Conservation (phyloP, 2,329 filamentous ascomycete species). For the Neonectria sp. region DNA sequence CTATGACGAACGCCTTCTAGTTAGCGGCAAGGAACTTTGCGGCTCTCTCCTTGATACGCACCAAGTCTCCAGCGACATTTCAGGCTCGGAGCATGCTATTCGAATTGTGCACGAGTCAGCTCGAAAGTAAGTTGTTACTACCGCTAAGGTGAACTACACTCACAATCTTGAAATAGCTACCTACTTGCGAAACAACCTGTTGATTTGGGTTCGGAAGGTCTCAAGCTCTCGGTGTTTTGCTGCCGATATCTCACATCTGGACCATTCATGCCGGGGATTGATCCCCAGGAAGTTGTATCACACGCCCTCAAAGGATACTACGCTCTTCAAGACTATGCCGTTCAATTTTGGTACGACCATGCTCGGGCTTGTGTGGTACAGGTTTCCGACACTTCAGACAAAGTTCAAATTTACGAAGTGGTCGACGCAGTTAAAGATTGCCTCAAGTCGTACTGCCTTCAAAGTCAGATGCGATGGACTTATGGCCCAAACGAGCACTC, state of each 20-base stretch:
- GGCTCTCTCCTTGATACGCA: slow-evolving; percentile 23
- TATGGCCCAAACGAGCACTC: no score
- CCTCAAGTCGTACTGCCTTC: not conserved
- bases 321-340: slow-evolving; percentile 29
- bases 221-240: slow-evolving; percentile 18
- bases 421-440: not conserved
- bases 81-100: slow-evolving; percentile 1
- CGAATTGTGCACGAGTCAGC: slow-evolving; percentile 30
- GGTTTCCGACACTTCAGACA: no score
- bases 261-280: slow-evolving; percentile 6
- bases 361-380: no score
- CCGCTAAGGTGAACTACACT: not conserved
- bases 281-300: not conserved
- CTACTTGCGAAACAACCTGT: not conserved
- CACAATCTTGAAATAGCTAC: slow-evolving; percentile 9
- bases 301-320: slow-evolving; percentile 18
- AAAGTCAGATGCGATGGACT: no score
- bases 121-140: slow-evolving; percentile 3
- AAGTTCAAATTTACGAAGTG: no score
- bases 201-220: slow-evolving; percentile 10
- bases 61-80: not conserved
- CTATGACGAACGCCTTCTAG: slow-evolving; percentile 1
- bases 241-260: slow-evolving; percentile 21
- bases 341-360: slow-evolving; percentile 29
- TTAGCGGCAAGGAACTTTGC: slow-evolving; percentile 31